Percentiles rank a stretch among this genome's conserved stretches.
Conservation (phyloP, 805 yeast genomes). For the Ogataea salicorniae region DNA sequence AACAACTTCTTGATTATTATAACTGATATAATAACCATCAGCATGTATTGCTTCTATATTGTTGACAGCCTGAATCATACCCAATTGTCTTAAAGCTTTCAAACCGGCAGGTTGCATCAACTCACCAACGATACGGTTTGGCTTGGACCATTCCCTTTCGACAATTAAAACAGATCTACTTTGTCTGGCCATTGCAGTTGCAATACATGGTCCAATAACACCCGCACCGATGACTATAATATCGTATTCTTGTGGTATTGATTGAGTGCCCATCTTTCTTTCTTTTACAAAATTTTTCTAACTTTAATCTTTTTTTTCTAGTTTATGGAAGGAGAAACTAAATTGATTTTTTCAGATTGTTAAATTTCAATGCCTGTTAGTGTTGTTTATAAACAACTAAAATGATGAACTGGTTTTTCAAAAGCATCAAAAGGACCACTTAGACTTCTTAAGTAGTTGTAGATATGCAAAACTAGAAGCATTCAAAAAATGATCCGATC, state of each 20-base stretch:
- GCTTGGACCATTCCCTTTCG: slow-evolving; percentile 88
- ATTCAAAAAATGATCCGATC: no score
- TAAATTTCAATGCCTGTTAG: no score
- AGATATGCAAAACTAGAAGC: no score
- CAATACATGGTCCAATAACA: slow-evolving; percentile 90
- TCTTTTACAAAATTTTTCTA: background rate
- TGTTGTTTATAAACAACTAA: no score
- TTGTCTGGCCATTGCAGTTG: slow-evolving; percentile 83
- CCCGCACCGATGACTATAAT: slow-evolving; percentile 98
- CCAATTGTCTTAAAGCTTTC: slow-evolving; percentile 73
- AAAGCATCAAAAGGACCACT: no score
- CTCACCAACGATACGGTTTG: slow-evolving; percentile 97
- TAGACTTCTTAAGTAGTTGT: no score
- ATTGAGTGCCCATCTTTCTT: background rate
- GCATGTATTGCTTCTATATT: slow-evolving; percentile 73
- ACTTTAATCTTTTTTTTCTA: background rate
- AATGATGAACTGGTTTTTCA: no score
- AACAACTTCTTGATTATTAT: slow-evolving; percentile 47
- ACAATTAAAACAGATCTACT: slow-evolving; percentile 76
- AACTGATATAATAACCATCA: slow-evolving; percentile 77
- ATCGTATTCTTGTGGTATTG: slow-evolving; percentile 45
- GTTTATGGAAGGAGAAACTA: no score
- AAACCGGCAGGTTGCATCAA: slow-evolving; percentile 96
- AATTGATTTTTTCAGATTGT: no score
- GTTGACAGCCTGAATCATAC: slow-evolving; percentile 72